These are phyloP conservation scores for Fusarium camptoceras DNA, from an alignment of 2,329 filamentous ascomycete genomes.

Conservation along the genomic window DNA sequence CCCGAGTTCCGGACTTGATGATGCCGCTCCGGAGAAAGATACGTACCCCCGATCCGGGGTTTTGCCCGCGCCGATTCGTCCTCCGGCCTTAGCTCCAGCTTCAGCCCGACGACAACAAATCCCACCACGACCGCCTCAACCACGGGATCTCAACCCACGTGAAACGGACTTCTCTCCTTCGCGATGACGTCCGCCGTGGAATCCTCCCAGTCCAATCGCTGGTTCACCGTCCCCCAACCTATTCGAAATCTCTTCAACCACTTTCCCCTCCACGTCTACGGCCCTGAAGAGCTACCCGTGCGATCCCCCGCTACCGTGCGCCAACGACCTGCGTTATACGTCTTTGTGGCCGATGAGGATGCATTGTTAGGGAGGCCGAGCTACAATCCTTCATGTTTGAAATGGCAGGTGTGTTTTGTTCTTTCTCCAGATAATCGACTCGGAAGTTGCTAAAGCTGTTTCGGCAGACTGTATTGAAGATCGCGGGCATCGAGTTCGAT, in stretches of 20 bases:
- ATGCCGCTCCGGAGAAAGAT: constrained; percentile 6
- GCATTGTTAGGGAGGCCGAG: constrained; percentile 74
- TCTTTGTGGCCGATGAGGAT: constrained; percentile 78
- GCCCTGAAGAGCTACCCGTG: constrained; percentile 78
- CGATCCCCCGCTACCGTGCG: constrained; percentile 59
- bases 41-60: constrained; percentile 39
- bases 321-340: constrained; percentile 71
- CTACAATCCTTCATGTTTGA: constrained; percentile 92
- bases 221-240: constrained; percentile 75
- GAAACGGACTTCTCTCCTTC: neutral
- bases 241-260: constrained; percentile 85
- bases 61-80: constrained; percentile 38
- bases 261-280: constrained; percentile 83
- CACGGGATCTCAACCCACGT: neutral
- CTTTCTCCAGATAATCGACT: neutral
- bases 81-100: constrained; percentile 25
- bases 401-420: constrained; percentile 82
- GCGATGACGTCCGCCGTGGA: constrained; percentile 35
- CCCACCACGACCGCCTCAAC: constrained; percentile 3
- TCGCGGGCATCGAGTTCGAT: constrained; percentile 75
- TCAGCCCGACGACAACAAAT: constrained; percentile 7
- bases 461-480: constrained; percentile 81
- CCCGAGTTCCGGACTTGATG: constrained; percentile 1
- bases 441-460: neutral
- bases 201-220: constrained; percentile 45